phyloP scores from a whole-genome alignment of 169 alveolate genomes.

The Neospora caninum region DNA sequence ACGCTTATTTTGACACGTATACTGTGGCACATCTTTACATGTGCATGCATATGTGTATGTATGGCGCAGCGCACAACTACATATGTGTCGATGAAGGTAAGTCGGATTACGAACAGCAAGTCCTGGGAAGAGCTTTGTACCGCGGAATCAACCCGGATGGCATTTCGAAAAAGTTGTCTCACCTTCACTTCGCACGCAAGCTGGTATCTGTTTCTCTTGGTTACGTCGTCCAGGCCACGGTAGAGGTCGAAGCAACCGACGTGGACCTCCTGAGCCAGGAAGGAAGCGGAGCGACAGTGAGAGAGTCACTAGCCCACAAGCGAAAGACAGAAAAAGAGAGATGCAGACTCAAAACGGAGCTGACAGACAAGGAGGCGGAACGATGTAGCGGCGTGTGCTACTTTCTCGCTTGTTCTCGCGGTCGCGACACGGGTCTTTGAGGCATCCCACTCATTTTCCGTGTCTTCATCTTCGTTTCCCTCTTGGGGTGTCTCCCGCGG shows the following conservation, averaged over 20 bases:
- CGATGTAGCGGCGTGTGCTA: not conserved
- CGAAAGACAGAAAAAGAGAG: not conserved
- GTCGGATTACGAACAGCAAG: too few relatives aligned
- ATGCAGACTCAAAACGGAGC: not conserved
- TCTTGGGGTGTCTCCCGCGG: not conserved
- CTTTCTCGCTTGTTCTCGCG: too few relatives aligned
- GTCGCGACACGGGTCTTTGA: not conserved
- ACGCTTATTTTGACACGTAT: too few relatives aligned
- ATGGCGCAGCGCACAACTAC: too few relatives aligned
- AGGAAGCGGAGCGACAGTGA: not conserved
- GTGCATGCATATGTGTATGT: too few relatives aligned
- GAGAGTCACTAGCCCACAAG: not conserved
- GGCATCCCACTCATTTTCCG: not conserved
- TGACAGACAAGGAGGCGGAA: not conserved
- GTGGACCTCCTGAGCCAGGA: constrained; percentile 30
- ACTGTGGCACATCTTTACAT: too few relatives aligned
- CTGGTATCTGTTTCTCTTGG: constrained; percentile 42
- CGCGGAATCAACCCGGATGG: too few relatives aligned
- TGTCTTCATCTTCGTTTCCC: not conserved
- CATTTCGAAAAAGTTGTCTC: too few relatives aligned
- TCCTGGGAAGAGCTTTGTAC: too few relatives aligned
- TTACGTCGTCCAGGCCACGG: constrained; percentile 13
- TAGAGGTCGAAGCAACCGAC: constrained; percentile 44
- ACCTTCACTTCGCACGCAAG: constrained; percentile 36
- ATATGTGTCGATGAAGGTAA: too few relatives aligned